Evolutionary conservation across 148 eudicot species (phyloP).

Genomic region (Silene latifolia): DNA sequence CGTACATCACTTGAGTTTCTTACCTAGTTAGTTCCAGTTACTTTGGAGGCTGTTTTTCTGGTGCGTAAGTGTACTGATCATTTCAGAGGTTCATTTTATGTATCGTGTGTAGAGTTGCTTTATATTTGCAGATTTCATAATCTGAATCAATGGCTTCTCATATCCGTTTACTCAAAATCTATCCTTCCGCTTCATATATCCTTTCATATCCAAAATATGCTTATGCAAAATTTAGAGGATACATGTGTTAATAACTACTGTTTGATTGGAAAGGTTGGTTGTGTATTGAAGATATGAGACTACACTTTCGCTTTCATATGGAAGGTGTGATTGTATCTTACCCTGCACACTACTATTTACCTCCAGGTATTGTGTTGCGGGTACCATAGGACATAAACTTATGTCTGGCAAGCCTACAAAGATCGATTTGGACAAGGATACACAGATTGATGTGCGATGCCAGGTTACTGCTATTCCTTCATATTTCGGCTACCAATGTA

Average conservation of each 20-base stretch:
- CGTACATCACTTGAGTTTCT: neutral
- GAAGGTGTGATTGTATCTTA: neutral
- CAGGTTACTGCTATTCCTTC: constrained; percentile 40
- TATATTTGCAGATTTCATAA: too few relatives aligned
- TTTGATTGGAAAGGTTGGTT: too few relatives aligned
- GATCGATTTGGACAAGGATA: constrained; percentile 58
- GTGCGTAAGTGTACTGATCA: neutral
- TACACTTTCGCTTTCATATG: too few relatives aligned
- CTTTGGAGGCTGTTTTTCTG: neutral
- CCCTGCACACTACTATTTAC: neutral
- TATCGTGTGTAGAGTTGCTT: too few relatives aligned
- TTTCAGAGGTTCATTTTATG: neutral
- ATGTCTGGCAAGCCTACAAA: constrained; percentile 76
- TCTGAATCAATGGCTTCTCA: too few relatives aligned
- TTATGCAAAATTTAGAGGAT: too few relatives aligned
- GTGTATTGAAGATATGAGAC: too few relatives aligned
- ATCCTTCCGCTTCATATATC: too few relatives aligned
- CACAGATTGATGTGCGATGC: constrained; percentile 82
- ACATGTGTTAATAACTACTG: too few relatives aligned
- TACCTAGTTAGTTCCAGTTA: neutral
- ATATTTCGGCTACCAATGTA: neutral
- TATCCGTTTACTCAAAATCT: too few relatives aligned
- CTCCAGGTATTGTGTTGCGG: constrained; percentile 77
- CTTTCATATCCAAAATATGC: too few relatives aligned
- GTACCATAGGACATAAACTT: constrained; percentile 82